These are phyloP conservation scores for Sporothrix globosa DNA, from an alignment of 2,329 filamentous ascomycete genomes.

Conservation along the genomic window DNA sequence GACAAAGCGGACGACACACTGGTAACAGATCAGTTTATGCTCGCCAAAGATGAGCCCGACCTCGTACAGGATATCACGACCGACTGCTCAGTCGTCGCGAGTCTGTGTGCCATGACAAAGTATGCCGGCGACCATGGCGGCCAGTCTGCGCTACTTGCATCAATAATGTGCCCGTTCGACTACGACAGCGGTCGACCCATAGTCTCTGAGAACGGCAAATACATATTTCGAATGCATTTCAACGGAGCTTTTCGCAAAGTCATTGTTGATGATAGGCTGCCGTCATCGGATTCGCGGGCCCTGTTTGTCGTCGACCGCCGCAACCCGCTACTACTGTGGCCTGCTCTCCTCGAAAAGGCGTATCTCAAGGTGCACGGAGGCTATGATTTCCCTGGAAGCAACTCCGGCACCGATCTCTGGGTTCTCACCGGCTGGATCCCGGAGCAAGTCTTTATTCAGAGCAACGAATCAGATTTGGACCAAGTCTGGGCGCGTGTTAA, in stretches of 20 bases:
- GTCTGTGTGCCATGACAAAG: slow-evolving; percentile 79
- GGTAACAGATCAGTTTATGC: slow-evolving; percentile 38
- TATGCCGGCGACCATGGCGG: slow-evolving; percentile 52
- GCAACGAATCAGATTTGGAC: slow-evolving; percentile 71
- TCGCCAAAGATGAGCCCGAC: slow-evolving; percentile 64
- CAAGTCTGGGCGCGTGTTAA: slow-evolving; percentile 78
- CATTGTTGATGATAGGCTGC: slow-evolving; percentile 84
- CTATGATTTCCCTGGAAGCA: slow-evolving; percentile 97
- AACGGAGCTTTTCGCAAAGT: slow-evolving; percentile 91
- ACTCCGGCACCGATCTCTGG: slow-evolving; percentile 93
- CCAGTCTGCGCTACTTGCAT: slow-evolving; percentile 68
- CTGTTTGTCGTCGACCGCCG: slow-evolving; percentile 86
- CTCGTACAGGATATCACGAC: slow-evolving; percentile 94
- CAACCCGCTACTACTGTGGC: slow-evolving; percentile 84
- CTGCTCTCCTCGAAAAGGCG: slow-evolving; percentile 90
- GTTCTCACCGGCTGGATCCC: slow-evolving; percentile 95
- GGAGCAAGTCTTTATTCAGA: slow-evolving; percentile 89
- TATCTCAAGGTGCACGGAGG: slow-evolving; percentile 94
- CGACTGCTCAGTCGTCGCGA: slow-evolving; percentile 96
- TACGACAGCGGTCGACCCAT: slow-evolving; percentile 58
- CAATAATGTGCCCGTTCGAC: slow-evolving; percentile 74
- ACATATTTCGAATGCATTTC: slow-evolving; percentile 90
- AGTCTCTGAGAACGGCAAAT: slow-evolving; percentile 80
- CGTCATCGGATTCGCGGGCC: slow-evolving; percentile 69
- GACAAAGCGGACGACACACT: slow-evolving; percentile 15